Evolutionary conservation across 2,329 filamentous ascomycete species (phyloP), one percentile per base, ranked within the genome.

Genomic region (Arthrobotrys sphaeroides): DNA sequence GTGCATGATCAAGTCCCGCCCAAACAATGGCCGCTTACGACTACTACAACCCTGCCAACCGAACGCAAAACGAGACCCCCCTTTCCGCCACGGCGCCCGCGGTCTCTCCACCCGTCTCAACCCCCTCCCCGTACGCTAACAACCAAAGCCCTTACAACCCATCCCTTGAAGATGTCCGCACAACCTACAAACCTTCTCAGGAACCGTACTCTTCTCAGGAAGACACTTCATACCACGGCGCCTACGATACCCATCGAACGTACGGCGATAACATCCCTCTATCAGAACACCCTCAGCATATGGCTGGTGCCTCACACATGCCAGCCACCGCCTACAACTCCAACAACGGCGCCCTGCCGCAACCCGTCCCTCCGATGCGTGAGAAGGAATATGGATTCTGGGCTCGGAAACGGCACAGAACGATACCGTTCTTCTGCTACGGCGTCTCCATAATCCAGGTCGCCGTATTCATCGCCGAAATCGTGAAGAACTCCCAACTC

Each of bases 381-480:
- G 70, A 74, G 24, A 74, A 74, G 43, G 43, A 47, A 16, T 6
- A 26, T 12, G 55, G 62, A 5, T 74, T 67, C 38, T 74, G 70
- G 70, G 70, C 62, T 3, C 38, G 57, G 5, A 65, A 59, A 49
- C 43, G 62, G 36, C 43, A 57, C 4, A 74, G 51, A 20, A 62
- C 61, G 20, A 74, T 74, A 9, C 62, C 70, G 16, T 68, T 62
- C 55, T 74, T 74, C 40, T 67, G 93, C 33, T 98, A 94, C 82
- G 83, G 90, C 45, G 87, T 98, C 77, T 92, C 93, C 1, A 65
- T 89, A 28, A 86, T 91, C 10, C 94, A 98, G 82, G 84, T 95
- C 18, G 88, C 86, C 13, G 93, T 98, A 26, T 99, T 99, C 81
- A 91, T 98, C 78, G 93, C 87, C 61, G 93, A 98, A 84, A 85